These are phyloP conservation scores for Capsicum chinense DNA, from an alignment of 257 asterid genomes.

Conservation along the genomic window DNA sequence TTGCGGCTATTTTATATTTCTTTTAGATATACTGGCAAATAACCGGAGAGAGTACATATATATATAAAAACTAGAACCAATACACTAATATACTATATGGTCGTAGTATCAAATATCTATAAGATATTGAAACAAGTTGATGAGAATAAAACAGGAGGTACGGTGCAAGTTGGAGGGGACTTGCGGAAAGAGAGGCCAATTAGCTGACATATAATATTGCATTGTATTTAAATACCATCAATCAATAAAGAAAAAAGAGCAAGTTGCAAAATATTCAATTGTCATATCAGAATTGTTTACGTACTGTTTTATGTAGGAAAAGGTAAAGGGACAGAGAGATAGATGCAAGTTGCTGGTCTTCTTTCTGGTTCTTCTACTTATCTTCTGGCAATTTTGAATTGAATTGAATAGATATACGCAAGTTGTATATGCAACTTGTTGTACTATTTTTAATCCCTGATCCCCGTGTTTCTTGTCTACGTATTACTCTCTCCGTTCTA, in stretches of 20 bases:
- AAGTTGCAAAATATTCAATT: slow-evolving; percentile 18
- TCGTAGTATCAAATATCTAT: background rate
- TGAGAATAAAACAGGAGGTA: slow-evolving; percentile 15
- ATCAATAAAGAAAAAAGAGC: background rate
- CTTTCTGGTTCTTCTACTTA: background rate
- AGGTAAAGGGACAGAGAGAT: background rate
- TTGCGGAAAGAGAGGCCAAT: background rate
- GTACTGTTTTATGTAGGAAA: background rate
- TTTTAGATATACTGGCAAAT: no score
- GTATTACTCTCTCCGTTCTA: no score
- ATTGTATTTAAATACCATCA: background rate
- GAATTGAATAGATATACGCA: background rate
- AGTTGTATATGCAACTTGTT: slow-evolving; percentile 21
- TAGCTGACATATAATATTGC: slow-evolving; percentile 12
- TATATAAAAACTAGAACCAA: background rate
- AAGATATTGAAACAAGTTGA: slow-evolving; percentile 21
- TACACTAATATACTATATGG: background rate
- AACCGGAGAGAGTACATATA: no score
- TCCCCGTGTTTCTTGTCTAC: slow-evolving; percentile 24
- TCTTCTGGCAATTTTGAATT: slow-evolving; percentile 14
- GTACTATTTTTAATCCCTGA: background rate
- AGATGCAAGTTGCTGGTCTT: slow-evolving; percentile 17
- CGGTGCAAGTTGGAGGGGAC: slow-evolving; percentile 3
- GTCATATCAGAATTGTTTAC: slow-evolving; percentile 10
- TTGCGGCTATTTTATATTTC: no score